Evolutionary conservation across 2,329 filamentous ascomycete species (phyloP), one percentile per base, ranked within the genome.

Genomic region (Fusarium sulawesiense): DNA sequence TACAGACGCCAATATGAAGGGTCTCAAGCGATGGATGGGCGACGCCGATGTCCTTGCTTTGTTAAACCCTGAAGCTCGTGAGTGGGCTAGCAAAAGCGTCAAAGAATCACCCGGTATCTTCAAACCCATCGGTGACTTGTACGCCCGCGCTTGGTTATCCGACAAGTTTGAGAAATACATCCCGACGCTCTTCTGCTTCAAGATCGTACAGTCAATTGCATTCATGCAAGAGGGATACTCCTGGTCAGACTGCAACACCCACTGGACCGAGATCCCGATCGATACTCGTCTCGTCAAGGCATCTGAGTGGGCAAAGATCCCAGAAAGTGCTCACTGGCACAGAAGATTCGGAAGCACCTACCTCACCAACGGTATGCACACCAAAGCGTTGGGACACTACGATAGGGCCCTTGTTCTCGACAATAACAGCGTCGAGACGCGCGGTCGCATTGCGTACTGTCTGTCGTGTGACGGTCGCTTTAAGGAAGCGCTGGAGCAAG

Each of bases 151-250:
- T 0, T 83, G 81, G 81, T 75, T 83, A 0, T 77, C 78, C 0
- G 70, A 73, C 6, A 73, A 76, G 6, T 82, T 78, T 29, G 68
- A 75, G 27, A 74, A 73, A 34, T 83, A 82, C 37, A 72, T 82
- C 8, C 80, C 81, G 7, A 81, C 81, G 0, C 68, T 80, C 0
- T 80, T 82, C 59, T 83, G 81, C 66, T 82, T 83, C 64, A 80
- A 82, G 57, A 82, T 83, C 40, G 81, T 83, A 6, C 81, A 83
- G 59, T 79, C 77, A 44, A 75, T 82, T 30, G 79, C 81, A 7
- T 79, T 79, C 4, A 78, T 82, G 73, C 76, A 82, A 16, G 76
- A 77, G 3, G 81, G 80, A 4, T 73, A 77, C 56, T 79, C 77
- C 0, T 82, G 79, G 79, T 76, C 77, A 1, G 77, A 80, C 41